phyloP scores from a whole-genome alignment of 2,329 filamentous ascomycete species.

The Penicillium sp. region DNA sequence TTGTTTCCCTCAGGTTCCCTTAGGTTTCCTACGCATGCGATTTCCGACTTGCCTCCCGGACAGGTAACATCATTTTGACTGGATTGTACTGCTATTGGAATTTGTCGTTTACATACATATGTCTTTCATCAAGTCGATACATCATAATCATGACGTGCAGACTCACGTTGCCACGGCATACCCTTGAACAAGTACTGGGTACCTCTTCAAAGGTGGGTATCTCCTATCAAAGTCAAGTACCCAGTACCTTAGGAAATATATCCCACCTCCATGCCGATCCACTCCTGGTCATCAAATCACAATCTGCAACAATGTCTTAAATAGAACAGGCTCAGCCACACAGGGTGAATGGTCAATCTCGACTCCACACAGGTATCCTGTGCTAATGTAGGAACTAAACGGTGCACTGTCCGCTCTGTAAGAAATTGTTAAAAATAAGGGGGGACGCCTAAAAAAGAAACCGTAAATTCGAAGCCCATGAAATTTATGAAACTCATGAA shows the following conservation, averaged over 20 bases:
- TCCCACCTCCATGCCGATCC: not conserved
- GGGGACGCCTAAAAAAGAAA: not conserved
- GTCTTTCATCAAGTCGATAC: not conserved
- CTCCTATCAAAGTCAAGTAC: not conserved
- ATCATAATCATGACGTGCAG: constrained; percentile 18
- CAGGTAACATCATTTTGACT: not conserved
- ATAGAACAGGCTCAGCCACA: constrained; percentile 8
- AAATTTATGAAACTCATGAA: not conserved
- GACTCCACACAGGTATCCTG: not conserved
- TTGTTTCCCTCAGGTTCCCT: not conserved
- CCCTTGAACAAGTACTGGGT: not conserved
- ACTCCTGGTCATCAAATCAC: not conserved
- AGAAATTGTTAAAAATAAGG: not conserved
- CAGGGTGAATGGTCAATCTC: not conserved
- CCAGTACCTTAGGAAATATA: not conserved
- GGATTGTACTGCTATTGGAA: not conserved
- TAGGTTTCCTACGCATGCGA: not conserved
- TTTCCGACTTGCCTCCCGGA: not conserved
- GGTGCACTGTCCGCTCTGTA: not conserved
- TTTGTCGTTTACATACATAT: not conserved
- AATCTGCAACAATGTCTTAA: not conserved
- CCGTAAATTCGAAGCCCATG: not conserved
- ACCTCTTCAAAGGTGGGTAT: not conserved
- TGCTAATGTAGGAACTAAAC: not conserved
- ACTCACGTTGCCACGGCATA: constrained; percentile 8